Evolutionary conservation across 2,329 filamentous ascomycete genomes (phyloP).

Genomic region (Coniochaeta pulveracea): DNA sequence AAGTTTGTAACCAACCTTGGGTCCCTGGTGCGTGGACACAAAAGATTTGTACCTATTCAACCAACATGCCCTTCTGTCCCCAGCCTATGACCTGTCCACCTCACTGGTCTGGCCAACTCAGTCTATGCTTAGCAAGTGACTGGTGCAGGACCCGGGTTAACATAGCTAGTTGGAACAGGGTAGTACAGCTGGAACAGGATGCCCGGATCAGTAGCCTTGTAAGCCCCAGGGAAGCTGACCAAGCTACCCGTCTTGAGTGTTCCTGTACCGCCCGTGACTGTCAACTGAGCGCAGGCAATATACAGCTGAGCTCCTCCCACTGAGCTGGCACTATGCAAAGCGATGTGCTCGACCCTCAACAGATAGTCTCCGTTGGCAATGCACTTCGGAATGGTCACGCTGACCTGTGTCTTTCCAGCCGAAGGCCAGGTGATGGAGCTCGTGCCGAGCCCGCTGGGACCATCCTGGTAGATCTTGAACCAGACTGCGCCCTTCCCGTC

Average conservation of each 20-base stretch:
- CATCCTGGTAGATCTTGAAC: slow-evolving; percentile 31
- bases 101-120: too few relatives aligned
- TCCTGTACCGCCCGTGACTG: slow-evolving; percentile 15
- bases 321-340: slow-evolving; percentile 18
- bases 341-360: slow-evolving; percentile 24
- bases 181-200: slow-evolving; percentile 15
- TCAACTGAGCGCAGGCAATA: slow-evolving; percentile 18
- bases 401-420: slow-evolving; percentile 11
- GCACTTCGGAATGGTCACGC: slow-evolving; percentile 20
- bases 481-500: slow-evolving; percentile 26
- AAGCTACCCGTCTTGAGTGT: slow-evolving; percentile 12
- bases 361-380: slow-evolving; percentile 23
- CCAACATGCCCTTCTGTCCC: too few relatives aligned
- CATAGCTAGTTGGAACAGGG: slow-evolving; percentile 12
- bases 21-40: too few relatives aligned
- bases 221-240: slow-evolving; percentile 18
- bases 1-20: too few relatives aligned
- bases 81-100: too few relatives aligned
- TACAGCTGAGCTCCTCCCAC: slow-evolving; percentile 23
- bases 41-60: too few relatives aligned
- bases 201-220: slow-evolving; percentile 17
- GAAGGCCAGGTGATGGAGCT: slow-evolving; percentile 25
- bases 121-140: slow-evolving; percentile 11
- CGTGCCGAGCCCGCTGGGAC: slow-evolving; percentile 18
- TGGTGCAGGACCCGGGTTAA: slow-evolving; percentile 13